Base-by-base conservation (phyloP, 2,329 filamentous ascomycete species). In the Magnaporthiopsis rhizophila region DNA sequence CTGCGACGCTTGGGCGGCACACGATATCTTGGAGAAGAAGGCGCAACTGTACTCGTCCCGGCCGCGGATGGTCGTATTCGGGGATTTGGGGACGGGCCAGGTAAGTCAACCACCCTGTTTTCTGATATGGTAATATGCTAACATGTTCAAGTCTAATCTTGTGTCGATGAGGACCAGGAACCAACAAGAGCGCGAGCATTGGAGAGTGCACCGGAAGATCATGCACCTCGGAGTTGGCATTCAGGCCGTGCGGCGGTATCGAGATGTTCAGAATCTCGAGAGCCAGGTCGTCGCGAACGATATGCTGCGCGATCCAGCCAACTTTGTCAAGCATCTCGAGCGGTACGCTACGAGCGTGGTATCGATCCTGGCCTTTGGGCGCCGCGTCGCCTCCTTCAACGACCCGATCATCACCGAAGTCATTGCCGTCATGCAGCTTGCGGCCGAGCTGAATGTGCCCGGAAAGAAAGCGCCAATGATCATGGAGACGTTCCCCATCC, bases 361-460 rank as follows among this genome's bases (percentile, higher is more conserved):
- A 0, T 81, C 78, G 11, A 81, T 84, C 62, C 83, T 86, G 66
- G 84, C 80, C 0, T 86, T 84, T 69, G 84, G 84, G 0, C 74
- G 83, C 9, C 75, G 84, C 12, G 78, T 84, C 0, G 77, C 77
- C 11, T 78, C 71, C 63, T 80, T 73, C 68, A 74, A 80, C 21
- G 83, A 86, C 67, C 83, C 83, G 5, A 84, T 84, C 69, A 81
- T 86, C 66, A 83, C 83, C 3, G 83, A 86, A 69, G 84, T 83
- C n/a, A 82, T 86, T 65, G 79, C 81, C 0, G 74, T 83, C 38
- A 82, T 86, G 78, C 81, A 86, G 65, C 77, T 83, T 64, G 83
- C 83, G 0, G 83, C 83, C 2, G 82, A 84, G 64, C 73, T 86
- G 28, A 82, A 81, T 67, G 80, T 82, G 60, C 78, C 81, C 0